Percentiles rank a stretch among this genome's conserved stretches.
Conservation (phyloP, 805 yeast species). For the Candida qinlingensis region DNA sequence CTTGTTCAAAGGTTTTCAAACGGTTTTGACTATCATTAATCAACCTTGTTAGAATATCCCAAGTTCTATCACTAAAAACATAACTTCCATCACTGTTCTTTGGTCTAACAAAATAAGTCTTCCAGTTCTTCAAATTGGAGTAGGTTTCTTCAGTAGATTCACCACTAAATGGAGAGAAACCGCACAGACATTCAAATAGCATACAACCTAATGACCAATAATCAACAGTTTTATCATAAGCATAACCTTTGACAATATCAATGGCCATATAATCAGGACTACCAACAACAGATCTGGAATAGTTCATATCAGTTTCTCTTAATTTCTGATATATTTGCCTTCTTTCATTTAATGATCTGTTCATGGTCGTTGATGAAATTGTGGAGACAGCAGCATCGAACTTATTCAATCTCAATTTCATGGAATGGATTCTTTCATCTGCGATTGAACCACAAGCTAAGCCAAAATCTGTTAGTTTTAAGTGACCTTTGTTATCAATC, state of each 20-base stretch:
- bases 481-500: slow-evolving; percentile 86
- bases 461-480: slow-evolving; percentile 93
- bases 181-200: slow-evolving; percentile 91
- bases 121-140: slow-evolving; percentile 90
- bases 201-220: slow-evolving; percentile 99
- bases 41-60: slow-evolving; percentile 78
- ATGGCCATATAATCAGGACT: slow-evolving; percentile 99
- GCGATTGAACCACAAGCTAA: slow-evolving; percentile 95
- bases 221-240: slow-evolving; percentile 93
- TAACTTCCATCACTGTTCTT: slow-evolving; percentile 85
- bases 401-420: slow-evolving; percentile 64
- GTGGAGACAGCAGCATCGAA: slow-evolving; percentile 63
- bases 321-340: slow-evolving; percentile 78
- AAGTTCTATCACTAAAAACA: slow-evolving; percentile 93
- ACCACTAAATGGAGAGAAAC: slow-evolving; percentile 97
- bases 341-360: slow-evolving; percentile 79
- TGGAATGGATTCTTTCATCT: slow-evolving; percentile 86
- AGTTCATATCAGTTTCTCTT: slow-evolving; percentile 69
- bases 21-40: slow-evolving; percentile 78
- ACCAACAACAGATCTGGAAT: slow-evolving; percentile 95
- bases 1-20: slow-evolving; percentile 73
- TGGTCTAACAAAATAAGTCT: slow-evolving; percentile 81
- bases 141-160: slow-evolving; percentile 92
- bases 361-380: slow-evolving; percentile 42
- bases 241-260: slow-evolving; percentile 83